Conservation (phyloP, 2,329 filamentous ascomycete species). For the Hypocrella siamensis region DNA sequence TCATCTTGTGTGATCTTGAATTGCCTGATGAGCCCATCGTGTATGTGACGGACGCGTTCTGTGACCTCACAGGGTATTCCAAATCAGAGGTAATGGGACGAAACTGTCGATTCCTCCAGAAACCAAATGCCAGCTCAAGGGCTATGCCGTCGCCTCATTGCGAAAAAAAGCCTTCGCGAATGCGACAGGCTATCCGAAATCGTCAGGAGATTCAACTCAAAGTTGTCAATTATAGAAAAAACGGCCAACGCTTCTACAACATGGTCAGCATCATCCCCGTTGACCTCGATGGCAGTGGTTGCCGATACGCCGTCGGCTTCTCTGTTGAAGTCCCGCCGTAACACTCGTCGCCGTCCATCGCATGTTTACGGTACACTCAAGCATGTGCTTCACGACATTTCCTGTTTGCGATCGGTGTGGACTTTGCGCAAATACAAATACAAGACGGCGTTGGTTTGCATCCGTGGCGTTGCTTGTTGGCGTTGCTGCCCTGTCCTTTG, state of each 20-base stretch:
- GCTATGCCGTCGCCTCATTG: slow-evolving; percentile 3
- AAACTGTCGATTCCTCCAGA: slow-evolving; percentile 78
- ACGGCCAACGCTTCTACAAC: slow-evolving; percentile 68
- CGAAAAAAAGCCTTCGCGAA: slow-evolving; percentile 40
- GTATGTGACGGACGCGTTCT: slow-evolving; percentile 71
- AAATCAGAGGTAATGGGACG: slow-evolving; percentile 57
- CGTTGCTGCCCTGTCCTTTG: too few relatives aligned
- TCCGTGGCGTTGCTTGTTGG: too few relatives aligned
- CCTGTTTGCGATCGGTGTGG: too few relatives aligned
- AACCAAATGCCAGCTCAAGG: slow-evolving; percentile 38
- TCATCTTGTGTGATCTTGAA: slow-evolving; percentile 66
- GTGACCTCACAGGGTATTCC: slow-evolving; percentile 63
- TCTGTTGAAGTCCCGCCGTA: slow-evolving; percentile 51
- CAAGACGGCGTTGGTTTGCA: too few relatives aligned
- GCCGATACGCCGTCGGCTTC: slow-evolving; percentile 67
- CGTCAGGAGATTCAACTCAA: slow-evolving; percentile 30
- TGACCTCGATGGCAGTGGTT: slow-evolving; percentile 44
- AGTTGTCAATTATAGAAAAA: slow-evolving; percentile 68
- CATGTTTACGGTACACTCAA: not conserved
- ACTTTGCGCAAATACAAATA: too few relatives aligned
- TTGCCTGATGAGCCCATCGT: slow-evolving; percentile 64
- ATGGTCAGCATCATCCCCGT: slow-evolving; percentile 76
- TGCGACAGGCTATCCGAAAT: slow-evolving; percentile 28
- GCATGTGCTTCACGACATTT: too few relatives aligned
- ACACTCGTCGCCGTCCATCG: not conserved